Evolutionary conservation across 495 filamentous ascomycete genomes (phyloP), one percentile per base, ranked within the genome.

Genomic region (Cairneyella variabilis): DNA sequence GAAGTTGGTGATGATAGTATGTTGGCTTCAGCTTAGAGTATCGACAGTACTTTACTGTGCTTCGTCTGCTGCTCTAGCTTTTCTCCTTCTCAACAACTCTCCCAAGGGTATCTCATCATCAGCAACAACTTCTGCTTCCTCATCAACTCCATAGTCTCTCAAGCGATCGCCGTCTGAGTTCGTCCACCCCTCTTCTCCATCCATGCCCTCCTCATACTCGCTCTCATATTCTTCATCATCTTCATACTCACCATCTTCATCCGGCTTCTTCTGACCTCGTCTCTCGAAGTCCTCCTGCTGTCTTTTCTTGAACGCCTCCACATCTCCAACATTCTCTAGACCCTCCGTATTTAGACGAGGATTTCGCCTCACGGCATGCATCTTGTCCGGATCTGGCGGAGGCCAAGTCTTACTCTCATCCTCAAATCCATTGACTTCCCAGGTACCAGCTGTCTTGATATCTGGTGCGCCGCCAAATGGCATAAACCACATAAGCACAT

Each of bases 381-480:
- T 74, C 53, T 91, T 88, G 54, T 97, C 92, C 39, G 91, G 90
- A 65, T 97, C 92, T 1, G 83, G 80, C 3, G 95, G 93, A 18
- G 93, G 93, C 93, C 93, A 97, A 52, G 72, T 61, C 48, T 66
- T 68, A 2, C 59, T 61, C 62, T 68, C 67, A 77, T 88, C 85
- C 69, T 98, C 95, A 64, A 96, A 91, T 0, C 79, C 91, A 68
- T 97, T 97, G 22, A 84, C 83, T 61, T 88, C 82, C 69, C 84
- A 97, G 20, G 51, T 27, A 5, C 11, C 42, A 21, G 45, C 48
- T 20, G 5, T 44, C 0, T 50, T 37, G 3, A 76, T 72, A 1
- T 61, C 65, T 38, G 60, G 60, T 3, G 65, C 70, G 7, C 71
- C 70, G 0, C 71, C 69, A 32, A 76, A 66, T 7, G 77, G 77